Conservation (phyloP, 2,329 filamentous ascomycete species). For the Cucurbitaria berberidis region DNA sequence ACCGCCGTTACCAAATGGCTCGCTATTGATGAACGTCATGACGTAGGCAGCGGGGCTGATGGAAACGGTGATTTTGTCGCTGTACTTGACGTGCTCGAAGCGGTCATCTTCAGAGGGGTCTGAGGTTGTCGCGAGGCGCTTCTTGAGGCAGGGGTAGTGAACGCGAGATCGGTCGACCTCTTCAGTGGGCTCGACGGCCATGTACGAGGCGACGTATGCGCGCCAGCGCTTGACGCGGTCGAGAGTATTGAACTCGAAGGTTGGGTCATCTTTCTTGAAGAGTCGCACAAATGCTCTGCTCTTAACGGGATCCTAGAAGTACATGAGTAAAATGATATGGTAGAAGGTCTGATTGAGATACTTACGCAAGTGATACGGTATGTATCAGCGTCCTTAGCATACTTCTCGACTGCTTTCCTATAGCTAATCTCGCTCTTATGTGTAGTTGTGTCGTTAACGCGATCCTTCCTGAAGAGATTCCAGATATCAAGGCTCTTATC, state of each 20-base stretch:
- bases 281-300: slow-evolving; percentile 77
- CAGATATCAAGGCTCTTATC: slow-evolving; percentile 94
- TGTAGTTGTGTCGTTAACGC: slow-evolving; percentile 82
- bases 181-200: slow-evolving; percentile 81
- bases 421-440: slow-evolving; percentile 89
- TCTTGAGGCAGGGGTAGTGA: slow-evolving; percentile 51
- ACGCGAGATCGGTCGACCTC: slow-evolving; percentile 46
- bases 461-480: slow-evolving; percentile 81
- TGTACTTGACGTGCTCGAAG: slow-evolving; percentile 37
- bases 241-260: slow-evolving; percentile 75
- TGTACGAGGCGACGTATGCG: slow-evolving; percentile 93
- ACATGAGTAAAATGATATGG: slow-evolving; percentile 31
- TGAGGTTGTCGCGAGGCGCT: slow-evolving; percentile 46
- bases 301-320: slow-evolving; percentile 62
- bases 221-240: slow-evolving; percentile 75
- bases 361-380: slow-evolving; percentile 91
- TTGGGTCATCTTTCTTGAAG: slow-evolving; percentile 83
- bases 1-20: slow-evolving; percentile 39
- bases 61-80: slow-evolving; percentile 54
- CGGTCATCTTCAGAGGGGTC: slow-evolving; percentile 41
- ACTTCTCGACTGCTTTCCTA: slow-evolving; percentile 89
- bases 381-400: slow-evolving; percentile 89
- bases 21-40: slow-evolving; percentile 52
- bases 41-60: slow-evolving; percentile 53
- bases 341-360: slow-evolving; percentile 28